Evolutionary conservation across 2,329 filamentous ascomycete species (phyloP).

Genomic region (Trichoderma polysporum): DNA sequence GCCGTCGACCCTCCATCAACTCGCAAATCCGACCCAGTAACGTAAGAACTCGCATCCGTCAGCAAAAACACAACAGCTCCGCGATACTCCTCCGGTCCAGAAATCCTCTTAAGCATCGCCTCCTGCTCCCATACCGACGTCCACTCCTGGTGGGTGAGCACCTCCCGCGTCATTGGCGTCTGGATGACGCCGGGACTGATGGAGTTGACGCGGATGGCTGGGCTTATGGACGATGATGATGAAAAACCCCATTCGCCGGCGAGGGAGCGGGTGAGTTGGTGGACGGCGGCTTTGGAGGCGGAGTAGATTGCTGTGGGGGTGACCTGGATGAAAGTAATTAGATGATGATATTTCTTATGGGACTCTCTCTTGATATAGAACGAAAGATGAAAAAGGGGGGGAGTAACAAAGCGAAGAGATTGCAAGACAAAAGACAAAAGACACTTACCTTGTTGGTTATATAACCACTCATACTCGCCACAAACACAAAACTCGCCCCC

Average conservation of each 20-base stretch:
- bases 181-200: constrained; percentile 3
- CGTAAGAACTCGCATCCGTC: constrained; percentile 8
- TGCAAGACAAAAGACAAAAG: background rate
- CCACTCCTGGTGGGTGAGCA: constrained; percentile 1
- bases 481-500: constrained; percentile 47
- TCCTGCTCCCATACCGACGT: constrained; percentile 5
- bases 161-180: constrained; percentile 13
- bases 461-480: constrained; percentile 52
- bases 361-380: background rate
- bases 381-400: too few relatives aligned
- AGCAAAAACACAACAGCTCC: constrained; percentile 4
- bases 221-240: constrained; percentile 34
- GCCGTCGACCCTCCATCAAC: constrained; percentile 15
- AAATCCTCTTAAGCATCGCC: constrained; percentile 17
- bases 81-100: constrained; percentile 10
- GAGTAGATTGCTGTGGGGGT: constrained; percentile 49
- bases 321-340: constrained; percentile 28
- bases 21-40: constrained; percentile 14
- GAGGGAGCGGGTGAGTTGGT: constrained; percentile 50
- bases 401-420: too few relatives aligned
- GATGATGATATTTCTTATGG: background rate
- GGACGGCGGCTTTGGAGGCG: constrained; percentile 53
- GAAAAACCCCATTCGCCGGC: constrained; percentile 50
- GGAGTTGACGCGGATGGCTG: constrained; percentile 52
- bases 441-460: constrained; percentile 39